Base-by-base conservation (phyloP, 495 filamentous ascomycete species). In the Melanomma pulvis-pyrius region DNA sequence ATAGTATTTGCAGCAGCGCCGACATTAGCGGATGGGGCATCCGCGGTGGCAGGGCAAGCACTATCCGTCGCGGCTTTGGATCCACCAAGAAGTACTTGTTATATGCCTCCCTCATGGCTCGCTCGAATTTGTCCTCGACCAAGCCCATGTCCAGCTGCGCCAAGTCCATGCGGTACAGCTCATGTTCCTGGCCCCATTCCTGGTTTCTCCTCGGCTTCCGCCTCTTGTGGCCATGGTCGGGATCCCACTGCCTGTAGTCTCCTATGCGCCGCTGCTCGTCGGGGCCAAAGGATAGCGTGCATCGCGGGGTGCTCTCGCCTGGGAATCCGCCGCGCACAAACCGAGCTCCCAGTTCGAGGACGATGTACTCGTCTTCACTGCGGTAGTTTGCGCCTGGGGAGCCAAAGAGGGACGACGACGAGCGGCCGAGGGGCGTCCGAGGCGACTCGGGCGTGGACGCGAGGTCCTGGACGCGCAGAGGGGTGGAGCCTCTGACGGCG, bases 111-210 rank as follows among this genome's bases (percentile, higher is more conserved):
- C 93, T 85, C 70, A 97, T 76, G 24, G 86, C 87, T 53, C 92
- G 82, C 76, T 97, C 94, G 29, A 98, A 82, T 76, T 92, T 93
- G 76, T 98, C 93, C 58, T 88, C 87, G 5, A 97, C 85, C 53
- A 97, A 77, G 1, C 87, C 90, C 24, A 96, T 69, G 73, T 97
- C 89, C 2, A 90, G 67, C 1, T 81, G 82, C 46, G 90, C 82
- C 52, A 94, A 59, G 72, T 97, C 91, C 64, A 85, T 81, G 34
- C 82, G 82, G 90, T 93, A 98, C 26, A 98, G 77, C 79, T 98
- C 94, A 73, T 91, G 79, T 24, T 87, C 82, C 19, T 81, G 77
- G 15, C 84, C 84, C 92, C 92, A 96, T 11, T 79, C 77, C n/a
- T 82, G 75, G 22, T 39, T 77, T 73, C 53, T 69, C 69, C 77